These are phyloP conservation scores for Penicillium bialowiezense DNA, from an alignment of 495 filamentous ascomycete genomes.

Conservation along the genomic window DNA sequence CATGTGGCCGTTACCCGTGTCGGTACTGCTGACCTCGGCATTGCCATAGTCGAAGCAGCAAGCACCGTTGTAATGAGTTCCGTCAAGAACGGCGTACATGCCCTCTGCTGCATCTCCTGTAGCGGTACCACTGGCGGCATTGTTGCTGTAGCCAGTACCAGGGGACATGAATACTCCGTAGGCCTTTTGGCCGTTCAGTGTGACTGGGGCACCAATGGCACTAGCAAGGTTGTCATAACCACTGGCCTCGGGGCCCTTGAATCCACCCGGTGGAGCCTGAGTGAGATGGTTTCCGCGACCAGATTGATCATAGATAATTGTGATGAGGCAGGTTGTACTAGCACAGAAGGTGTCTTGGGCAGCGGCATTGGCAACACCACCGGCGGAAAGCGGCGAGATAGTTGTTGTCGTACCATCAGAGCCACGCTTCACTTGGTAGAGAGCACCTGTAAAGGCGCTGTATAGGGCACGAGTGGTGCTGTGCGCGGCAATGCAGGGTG, in stretches of 20 bases:
- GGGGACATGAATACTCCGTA: conserved; percentile 59
- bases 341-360: conserved; percentile 57
- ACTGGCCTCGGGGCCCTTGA: conserved; percentile 48
- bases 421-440: conserved; percentile 54
- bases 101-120: conserved; percentile 53
- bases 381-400: conserved; percentile 48
- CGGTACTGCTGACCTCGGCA: conserved; percentile 50
- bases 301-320: conserved; percentile 59
- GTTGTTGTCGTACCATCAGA: conserved; percentile 46
- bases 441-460: conserved; percentile 43
- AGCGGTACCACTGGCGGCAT: conserved; percentile 46
- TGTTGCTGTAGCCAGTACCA: conserved; percentile 54
- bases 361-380: conserved; percentile 54
- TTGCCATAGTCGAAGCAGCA: conserved; percentile 66
- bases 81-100: conserved; percentile 59
- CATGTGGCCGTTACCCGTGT: conserved; percentile 59
- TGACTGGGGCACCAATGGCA: conserved; percentile 56
- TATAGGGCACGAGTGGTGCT: conserved; percentile 60
- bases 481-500: conserved; percentile 57
- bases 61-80: conserved; percentile 54
- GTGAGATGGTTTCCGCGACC: conserved; percentile 56
- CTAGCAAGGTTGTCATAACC: conserved; percentile 55
- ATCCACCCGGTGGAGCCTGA: conserved; percentile 53
- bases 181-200: conserved; percentile 54
- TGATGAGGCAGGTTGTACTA: conserved; percentile 55